Percentiles rank a stretch among this genome's conserved stretches.
Conservation (phyloP, 2,329 filamentous ascomycete species). For the Cladosporium sp. region DNA sequence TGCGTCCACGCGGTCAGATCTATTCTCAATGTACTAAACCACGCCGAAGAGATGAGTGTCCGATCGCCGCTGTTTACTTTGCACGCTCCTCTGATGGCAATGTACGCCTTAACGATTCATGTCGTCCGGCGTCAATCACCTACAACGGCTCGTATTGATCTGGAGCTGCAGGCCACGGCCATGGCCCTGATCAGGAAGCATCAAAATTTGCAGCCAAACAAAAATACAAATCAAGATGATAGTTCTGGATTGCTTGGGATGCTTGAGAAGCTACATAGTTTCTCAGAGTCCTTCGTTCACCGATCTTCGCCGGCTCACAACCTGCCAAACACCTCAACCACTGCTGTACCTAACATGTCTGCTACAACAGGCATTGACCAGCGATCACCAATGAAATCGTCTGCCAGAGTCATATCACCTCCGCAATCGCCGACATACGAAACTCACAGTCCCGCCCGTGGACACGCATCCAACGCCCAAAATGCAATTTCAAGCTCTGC, state of each 20-base stretch:
- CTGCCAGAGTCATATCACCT: not conserved
- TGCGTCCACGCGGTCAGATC: slow-evolving; percentile 3
- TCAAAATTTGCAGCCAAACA: not conserved
- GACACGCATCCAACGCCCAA: not conserved
- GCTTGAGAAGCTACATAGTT: not conserved
- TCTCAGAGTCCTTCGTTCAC: not conserved
- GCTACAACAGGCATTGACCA: not conserved
- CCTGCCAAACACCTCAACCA: too few relatives aligned
- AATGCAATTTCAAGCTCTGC: not conserved
- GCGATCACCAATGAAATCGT: not conserved
- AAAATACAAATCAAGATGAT: not conserved
- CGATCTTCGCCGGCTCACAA: not conserved
- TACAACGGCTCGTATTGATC: not conserved
- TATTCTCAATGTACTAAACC: slow-evolving; percentile 1
- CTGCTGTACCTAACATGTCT: too few relatives aligned
- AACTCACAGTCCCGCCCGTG: not conserved
- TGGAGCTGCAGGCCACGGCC: slow-evolving; percentile 5
- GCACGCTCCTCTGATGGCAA: slow-evolving; percentile 3
- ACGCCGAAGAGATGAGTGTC: not conserved
- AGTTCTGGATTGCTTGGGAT: not conserved
- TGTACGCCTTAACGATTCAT: slow-evolving; percentile 5
- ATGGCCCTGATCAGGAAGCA: slow-evolving; percentile 2
- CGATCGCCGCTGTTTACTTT: not conserved
- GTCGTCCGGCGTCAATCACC: slow-evolving; percentile 5
- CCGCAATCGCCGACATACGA: not conserved